These are phyloP conservation scores for Aspergillus sp. DNA, from an alignment of 2,329 filamentous ascomycete genomes.

Conservation along the genomic window DNA sequence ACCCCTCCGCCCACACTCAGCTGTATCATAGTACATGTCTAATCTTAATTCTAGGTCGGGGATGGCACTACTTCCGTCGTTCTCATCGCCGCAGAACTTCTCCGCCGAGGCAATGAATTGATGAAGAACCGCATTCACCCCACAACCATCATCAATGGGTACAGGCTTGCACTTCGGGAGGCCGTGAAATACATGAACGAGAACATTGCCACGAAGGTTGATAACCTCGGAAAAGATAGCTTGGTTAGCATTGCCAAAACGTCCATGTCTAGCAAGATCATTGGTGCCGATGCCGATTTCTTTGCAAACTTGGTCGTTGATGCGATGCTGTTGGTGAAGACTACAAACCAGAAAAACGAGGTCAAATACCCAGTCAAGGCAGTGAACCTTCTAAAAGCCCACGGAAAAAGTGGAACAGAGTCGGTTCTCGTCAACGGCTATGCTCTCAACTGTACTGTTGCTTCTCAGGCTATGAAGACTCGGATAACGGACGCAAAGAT, in stretches of 20 bases:
- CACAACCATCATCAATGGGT: slow-evolving; percentile 98
- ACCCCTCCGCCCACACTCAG: background rate
- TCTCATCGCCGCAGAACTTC: slow-evolving; percentile 91
- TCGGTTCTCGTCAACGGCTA: slow-evolving; percentile 93
- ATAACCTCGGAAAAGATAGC: slow-evolving; percentile 84
- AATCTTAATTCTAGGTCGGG: slow-evolving; percentile 60
- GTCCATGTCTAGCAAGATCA: slow-evolving; percentile 99
- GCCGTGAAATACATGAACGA: slow-evolving; percentile 99
- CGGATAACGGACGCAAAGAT: slow-evolving; percentile 93
- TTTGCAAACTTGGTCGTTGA: slow-evolving; percentile 98
- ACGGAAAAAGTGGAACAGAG: slow-evolving; percentile 88
- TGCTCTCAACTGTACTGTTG: slow-evolving; percentile 96
- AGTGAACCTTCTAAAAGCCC: slow-evolving; percentile 97
- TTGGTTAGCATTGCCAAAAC: slow-evolving; percentile 96
- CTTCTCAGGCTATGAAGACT: slow-evolving; percentile 96
- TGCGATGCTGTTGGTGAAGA: slow-evolving; percentile 92
- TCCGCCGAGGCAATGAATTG: slow-evolving; percentile 91
- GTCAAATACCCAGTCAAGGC: slow-evolving; percentile 98
- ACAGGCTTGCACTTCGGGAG: slow-evolving; percentile 90
- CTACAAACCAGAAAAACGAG: slow-evolving; percentile 85
- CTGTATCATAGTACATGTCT: background rate
- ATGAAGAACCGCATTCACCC: slow-evolving; percentile 99
- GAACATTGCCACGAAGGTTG: slow-evolving; percentile 94
- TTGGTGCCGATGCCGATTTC: slow-evolving; percentile 92
- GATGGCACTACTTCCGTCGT: slow-evolving; percentile 98